Conservation (phyloP, 2,329 filamentous ascomycete species). For the Coniochaeta hoffmannii region DNA sequence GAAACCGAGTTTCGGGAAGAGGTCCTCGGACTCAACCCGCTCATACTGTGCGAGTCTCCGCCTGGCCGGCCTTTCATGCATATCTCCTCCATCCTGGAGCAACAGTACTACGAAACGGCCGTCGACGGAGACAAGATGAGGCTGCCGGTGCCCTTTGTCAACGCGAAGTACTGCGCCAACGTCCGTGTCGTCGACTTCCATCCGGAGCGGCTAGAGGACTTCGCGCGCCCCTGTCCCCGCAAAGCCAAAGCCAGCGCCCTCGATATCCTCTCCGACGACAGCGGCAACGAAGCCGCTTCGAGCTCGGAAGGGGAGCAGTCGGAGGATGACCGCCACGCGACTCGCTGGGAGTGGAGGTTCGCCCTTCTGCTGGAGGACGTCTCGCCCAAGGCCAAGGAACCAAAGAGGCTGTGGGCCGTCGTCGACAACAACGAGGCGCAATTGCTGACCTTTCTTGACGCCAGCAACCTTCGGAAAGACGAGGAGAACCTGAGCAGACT, state of each 20-base stretch:
- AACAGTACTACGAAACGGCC: constrained; percentile 31
- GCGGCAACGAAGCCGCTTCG: constrained; percentile 16
- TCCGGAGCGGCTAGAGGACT: constrained; percentile 63
- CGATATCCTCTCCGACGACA: constrained; percentile 39
- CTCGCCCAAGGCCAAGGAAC: constrained; percentile 21
- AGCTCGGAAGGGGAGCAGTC: constrained; percentile 15
- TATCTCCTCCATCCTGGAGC: constrained; percentile 34
- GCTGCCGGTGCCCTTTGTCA: constrained; percentile 62
- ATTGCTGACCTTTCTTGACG: constrained; percentile 39
- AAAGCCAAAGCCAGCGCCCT: constrained; percentile 36
- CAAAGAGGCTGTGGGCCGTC: constrained; percentile 54
- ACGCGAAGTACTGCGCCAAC: constrained; percentile 59
- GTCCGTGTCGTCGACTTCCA: constrained; percentile 79
- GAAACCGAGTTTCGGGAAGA: constrained; percentile 18
- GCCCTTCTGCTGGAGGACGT: constrained; percentile 70
- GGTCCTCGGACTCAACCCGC: constrained; percentile 14
- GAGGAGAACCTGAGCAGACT: constrained; percentile 41
- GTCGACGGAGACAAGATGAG: constrained; percentile 28
- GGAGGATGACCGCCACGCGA: constrained; percentile 20
- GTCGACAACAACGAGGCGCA: constrained; percentile 53
- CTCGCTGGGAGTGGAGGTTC: constrained; percentile 77
- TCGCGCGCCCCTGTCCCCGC: constrained; percentile 51
- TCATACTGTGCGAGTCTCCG: constrained; percentile 38
- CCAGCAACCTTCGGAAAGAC: constrained; percentile 50
- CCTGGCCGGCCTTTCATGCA: constrained; percentile 26